Base-by-base conservation (phyloP, 2,329 filamentous ascomycete species). In the Phialophora macrospora region DNA sequence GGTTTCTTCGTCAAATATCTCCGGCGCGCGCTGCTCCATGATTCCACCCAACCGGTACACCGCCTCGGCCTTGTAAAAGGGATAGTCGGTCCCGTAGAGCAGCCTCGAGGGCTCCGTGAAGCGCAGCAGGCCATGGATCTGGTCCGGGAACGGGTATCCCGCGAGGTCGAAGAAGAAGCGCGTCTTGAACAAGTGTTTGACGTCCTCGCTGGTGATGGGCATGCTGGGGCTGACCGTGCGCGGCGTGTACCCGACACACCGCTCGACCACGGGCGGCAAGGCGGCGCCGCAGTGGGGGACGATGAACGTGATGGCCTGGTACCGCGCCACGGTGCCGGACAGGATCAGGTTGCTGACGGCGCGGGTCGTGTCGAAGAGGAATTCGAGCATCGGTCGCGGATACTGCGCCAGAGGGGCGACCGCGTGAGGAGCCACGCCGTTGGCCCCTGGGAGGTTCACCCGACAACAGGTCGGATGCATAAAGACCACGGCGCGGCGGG, bases 291-390 rank as follows among this genome's bases (percentile, higher is more conserved):
- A 73, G 65, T 85, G 83, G 0, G 82, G 79, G 7, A 84, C 73
- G 30, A 85, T 78, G 71, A 80, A 80, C 0, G 71, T 78, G 60
- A 85, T 73, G 51, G 81, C 71, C 0, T 81, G 79, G 73, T 77
- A 80, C 1, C 76, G 73, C 17, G 76, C 72, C 0, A 84, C 74
- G 0, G 81, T 82, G 3, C 80, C 80, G 6, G 76, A 78, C n/a
- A 81, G 72, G 63, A 85, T 80, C 4, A 85, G 74, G 65, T 83
- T 81, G n/a, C 77, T 76, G 0, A 83, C 77, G 0, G 79, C 76
- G 0, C 83, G 73, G 1, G 82, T 79, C 0, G 81, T 82, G 59
- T 85, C 83, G 72, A 85, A 84, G 67, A 84, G 77, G 72, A 84
- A 85, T 63, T 68, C 64, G n/a, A 67, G 48, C 57, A 64, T 67